These are phyloP conservation scores for Orbilia quercus DNA, from an alignment of 2,329 filamentous ascomycete species.

Conservation along the genomic window DNA sequence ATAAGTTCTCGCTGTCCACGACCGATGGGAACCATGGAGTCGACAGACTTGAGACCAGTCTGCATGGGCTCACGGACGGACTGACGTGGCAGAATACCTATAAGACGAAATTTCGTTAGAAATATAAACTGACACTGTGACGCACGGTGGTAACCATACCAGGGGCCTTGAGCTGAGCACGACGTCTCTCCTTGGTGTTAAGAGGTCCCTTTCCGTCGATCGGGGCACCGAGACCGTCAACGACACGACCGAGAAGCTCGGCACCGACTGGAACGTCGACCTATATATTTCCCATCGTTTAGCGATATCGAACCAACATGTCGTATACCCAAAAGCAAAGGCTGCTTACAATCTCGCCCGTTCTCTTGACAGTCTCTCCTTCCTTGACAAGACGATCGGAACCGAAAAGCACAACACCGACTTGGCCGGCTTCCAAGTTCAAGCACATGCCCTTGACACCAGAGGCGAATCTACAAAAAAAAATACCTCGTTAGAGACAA, in stretches of 20 bases:
- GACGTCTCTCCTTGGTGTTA: slow-evolving; percentile 89
- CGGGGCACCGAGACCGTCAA: slow-evolving; percentile 98
- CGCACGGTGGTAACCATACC: slow-evolving; percentile 64
- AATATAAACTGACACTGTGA: slow-evolving; percentile 11
- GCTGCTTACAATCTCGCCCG: slow-evolving; percentile 91
- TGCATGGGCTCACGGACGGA: slow-evolving; percentile 99
- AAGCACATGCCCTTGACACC: slow-evolving; percentile 99
- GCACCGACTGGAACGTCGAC: slow-evolving; percentile 95
- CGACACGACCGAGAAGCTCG: slow-evolving; percentile 95
- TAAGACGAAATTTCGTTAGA: slow-evolving; percentile 17
- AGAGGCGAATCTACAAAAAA: slow-evolving; percentile 85
- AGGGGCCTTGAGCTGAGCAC: slow-evolving; percentile 98
- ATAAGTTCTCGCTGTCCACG: slow-evolving; percentile 99
- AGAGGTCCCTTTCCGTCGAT: slow-evolving; percentile 99
- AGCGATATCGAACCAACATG: slow-evolving; percentile 11
- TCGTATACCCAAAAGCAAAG: background rate
- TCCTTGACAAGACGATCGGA: slow-evolving; percentile 99
- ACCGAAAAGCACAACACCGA: slow-evolving; percentile 99
- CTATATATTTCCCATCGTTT: slow-evolving; percentile 65
- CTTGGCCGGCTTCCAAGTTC: slow-evolving; percentile 99
- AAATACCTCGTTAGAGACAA: slow-evolving; percentile 52
- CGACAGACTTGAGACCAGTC: slow-evolving; percentile 98
- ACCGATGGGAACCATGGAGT: slow-evolving; percentile 99
- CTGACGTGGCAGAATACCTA: slow-evolving; percentile 85
- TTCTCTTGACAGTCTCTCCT: slow-evolving; percentile 99